phyloP scores from a whole-genome alignment of 2,329 filamentous ascomycete genomes.

The Fragosphaeria purpurea region DNA sequence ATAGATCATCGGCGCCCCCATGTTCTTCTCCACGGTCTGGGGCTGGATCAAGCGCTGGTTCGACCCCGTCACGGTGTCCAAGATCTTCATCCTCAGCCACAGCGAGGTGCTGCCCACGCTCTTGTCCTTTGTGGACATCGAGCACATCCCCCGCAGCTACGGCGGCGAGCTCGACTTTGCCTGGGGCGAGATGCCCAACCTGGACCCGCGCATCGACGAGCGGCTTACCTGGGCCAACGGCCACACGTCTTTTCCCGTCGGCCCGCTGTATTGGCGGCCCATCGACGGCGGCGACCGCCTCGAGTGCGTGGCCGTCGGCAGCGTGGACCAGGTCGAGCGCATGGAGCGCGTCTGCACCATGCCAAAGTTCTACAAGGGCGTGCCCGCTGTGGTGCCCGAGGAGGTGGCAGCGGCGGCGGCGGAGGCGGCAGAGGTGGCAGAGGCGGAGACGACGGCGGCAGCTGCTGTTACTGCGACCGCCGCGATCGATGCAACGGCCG shows the following conservation, averaged over 20 bases:
- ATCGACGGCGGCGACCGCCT: slow-evolving; percentile 33
- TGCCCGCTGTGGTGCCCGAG: slow-evolving; percentile 2
- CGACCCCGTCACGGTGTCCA: slow-evolving; percentile 84
- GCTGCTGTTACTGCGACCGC: slow-evolving; percentile 1
- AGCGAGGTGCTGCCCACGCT: slow-evolving; percentile 69
- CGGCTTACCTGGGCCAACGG: slow-evolving; percentile 43
- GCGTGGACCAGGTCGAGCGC: slow-evolving; percentile 32
- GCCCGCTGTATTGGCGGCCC: slow-evolving; percentile 49
- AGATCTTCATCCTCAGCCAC: slow-evolving; percentile 80
- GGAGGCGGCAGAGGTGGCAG: slow-evolving; percentile 6
- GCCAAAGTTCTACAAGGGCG: slow-evolving; percentile 28
- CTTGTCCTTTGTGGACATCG: slow-evolving; percentile 67
- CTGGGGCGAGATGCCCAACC: slow-evolving; percentile 63
- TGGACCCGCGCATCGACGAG: slow-evolving; percentile 53
- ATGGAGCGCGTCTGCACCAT: slow-evolving; percentile 41
- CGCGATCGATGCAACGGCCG: background rate
- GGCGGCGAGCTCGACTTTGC: slow-evolving; percentile 76
- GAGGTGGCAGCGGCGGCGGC: slow-evolving; percentile 1
- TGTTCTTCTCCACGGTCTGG: slow-evolving; percentile 90
- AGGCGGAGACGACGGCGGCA: slow-evolving; percentile 6
- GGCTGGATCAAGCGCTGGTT: slow-evolving; percentile 95
- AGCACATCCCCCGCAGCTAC: slow-evolving; percentile 81
- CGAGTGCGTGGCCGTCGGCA: slow-evolving; percentile 45
- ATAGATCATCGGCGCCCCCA: slow-evolving; percentile 75
- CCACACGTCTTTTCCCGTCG: slow-evolving; percentile 41